These are phyloP conservation scores for Closterium sp. DNA, from an alignment of 139 green algal genomes.

Conservation along the genomic window DNA sequence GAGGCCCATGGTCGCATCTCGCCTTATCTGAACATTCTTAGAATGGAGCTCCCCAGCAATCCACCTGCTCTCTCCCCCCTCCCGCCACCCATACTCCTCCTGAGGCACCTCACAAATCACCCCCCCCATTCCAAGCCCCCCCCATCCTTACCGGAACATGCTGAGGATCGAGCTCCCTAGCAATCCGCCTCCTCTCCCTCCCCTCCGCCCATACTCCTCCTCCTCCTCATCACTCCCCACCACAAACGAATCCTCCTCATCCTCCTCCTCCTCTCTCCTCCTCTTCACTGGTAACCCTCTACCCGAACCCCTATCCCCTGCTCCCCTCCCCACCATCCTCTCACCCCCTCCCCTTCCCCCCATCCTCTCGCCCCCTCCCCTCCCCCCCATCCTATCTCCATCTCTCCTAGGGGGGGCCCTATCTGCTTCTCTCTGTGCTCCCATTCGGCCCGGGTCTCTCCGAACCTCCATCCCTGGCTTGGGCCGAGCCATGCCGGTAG, in stretches of 20 bases:
- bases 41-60: too few relatives aligned
- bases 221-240: background rate
- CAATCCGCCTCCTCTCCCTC: background rate
- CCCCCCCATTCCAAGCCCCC: background rate
- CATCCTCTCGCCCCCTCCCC: background rate
- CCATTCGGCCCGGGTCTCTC: background rate
- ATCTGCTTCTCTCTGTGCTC: background rate
- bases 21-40: too few relatives aligned
- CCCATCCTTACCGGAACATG: background rate
- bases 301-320: background rate
- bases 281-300: background rate
- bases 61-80: too few relatives aligned
- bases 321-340: background rate
- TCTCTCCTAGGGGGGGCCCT: background rate
- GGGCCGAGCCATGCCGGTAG: background rate
- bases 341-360: background rate
- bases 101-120: background rate
- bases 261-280: slow-evolving; percentile 1
- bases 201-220: background rate
- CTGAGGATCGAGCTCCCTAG: background rate
- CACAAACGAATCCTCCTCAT: background rate
- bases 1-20: too few relatives aligned
- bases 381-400: background rate
- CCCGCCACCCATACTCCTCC: background rate
- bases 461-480: background rate